phyloP scores from a whole-genome alignment of 441 rosid genomes.

The Adansonia gregorii region DNA sequence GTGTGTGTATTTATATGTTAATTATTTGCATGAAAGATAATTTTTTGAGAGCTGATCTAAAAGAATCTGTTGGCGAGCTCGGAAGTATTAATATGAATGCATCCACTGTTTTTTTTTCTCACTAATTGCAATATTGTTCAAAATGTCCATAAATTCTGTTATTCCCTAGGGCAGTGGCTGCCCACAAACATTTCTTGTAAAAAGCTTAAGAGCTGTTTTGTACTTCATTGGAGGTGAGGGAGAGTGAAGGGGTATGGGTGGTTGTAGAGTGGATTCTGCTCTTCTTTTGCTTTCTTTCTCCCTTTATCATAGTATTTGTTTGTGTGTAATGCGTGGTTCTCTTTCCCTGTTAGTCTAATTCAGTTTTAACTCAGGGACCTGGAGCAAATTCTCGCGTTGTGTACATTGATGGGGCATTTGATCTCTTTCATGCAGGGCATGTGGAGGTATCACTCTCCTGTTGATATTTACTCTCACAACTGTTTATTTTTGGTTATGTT shows the following conservation, averaged over 20 bases:
- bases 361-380: slow-evolving; percentile 63
- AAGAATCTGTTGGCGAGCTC: neutral
- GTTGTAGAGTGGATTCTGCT: neutral
- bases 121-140: slow-evolving; percentile 1
- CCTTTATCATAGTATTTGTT: neutral
- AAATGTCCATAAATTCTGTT: neutral
- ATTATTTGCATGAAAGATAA: neutral
- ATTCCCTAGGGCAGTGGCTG: neutral
- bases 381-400: slow-evolving; percentile 81
- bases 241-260: neutral
- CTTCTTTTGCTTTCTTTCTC: slow-evolving; percentile 17
- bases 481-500: neutral
- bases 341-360: slow-evolving; percentile 14
- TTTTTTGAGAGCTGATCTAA: neutral
- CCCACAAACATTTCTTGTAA: neutral
- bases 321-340: slow-evolving; percentile 11
- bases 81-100: slow-evolving; percentile 4
- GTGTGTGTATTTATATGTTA: neutral
- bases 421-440: slow-evolving; percentile 98
- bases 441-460: slow-evolving; percentile 65
- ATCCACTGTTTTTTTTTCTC: neutral
- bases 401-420: slow-evolving; percentile 90
- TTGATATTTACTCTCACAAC: neutral
- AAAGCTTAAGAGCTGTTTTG: neutral
- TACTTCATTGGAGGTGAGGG: slow-evolving; percentile 13